Evolutionary conservation across 257 asterid species (phyloP).

Genomic region (Mentha longifolia): DNA sequence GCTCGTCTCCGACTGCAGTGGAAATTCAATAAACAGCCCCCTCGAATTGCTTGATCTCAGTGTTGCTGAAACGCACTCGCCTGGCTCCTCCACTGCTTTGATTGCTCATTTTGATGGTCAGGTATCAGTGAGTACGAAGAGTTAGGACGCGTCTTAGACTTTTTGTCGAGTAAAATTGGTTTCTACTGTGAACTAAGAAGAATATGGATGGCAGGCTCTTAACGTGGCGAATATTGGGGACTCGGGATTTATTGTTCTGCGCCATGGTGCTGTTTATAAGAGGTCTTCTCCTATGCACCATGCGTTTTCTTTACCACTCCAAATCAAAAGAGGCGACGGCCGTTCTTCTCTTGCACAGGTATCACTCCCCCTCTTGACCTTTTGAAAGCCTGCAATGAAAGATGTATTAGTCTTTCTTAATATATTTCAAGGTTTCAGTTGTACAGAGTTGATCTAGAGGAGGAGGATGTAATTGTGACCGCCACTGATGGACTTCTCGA

Average conservation of each 20-base stretch:
- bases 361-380: slow-evolving; percentile 25
- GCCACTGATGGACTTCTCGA: slow-evolving; percentile 88
- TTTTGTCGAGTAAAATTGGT: too few species aligned
- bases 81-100: slow-evolving; percentile 75
- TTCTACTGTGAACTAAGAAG: background rate
- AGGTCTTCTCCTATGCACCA: slow-evolving; percentile 76
- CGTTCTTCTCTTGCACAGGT: slow-evolving; percentile 78
- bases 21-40: slow-evolving; percentile 44
- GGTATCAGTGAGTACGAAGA: slow-evolving; percentile 46
- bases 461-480: slow-evolving; percentile 64
- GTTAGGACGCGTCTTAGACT: background rate
- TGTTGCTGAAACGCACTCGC: slow-evolving; percentile 53
- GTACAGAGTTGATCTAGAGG: slow-evolving; percentile 65
- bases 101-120: slow-evolving; percentile 72
- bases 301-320: slow-evolving; percentile 70
- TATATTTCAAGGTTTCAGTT: slow-evolving; percentile 44
- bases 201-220: slow-evolving; percentile 56
- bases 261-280: slow-evolving; percentile 58
- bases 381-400: background rate
- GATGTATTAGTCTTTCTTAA: background rate
- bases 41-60: slow-evolving; percentile 58
- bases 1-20: slow-evolving; percentile 45
- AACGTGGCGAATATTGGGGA: slow-evolving; percentile 82
- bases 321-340: slow-evolving; percentile 55
- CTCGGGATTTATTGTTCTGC: slow-evolving; percentile 73